These are phyloP conservation scores for Alternaria panax DNA, from an alignment of 2,329 filamentous ascomycete genomes.

Conservation along the genomic window DNA sequence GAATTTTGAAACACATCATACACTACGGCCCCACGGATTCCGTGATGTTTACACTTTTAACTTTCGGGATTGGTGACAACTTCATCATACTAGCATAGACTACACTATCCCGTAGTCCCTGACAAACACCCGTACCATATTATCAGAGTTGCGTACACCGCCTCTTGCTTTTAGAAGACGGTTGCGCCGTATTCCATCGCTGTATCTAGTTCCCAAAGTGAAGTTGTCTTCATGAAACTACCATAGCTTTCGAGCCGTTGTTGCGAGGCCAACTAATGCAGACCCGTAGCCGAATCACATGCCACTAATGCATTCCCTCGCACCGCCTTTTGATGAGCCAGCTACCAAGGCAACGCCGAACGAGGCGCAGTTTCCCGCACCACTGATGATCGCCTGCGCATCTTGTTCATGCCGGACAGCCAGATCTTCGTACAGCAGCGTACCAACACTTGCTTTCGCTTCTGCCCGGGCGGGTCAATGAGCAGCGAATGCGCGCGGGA, in stretches of 20 bases:
- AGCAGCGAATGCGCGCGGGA: background rate
- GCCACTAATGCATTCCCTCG: slow-evolving; percentile 15
- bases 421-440: slow-evolving; percentile 7
- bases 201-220: background rate
- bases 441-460: slow-evolving; percentile 4
- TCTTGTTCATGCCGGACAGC: slow-evolving; percentile 9
- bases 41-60: slow-evolving; percentile 6
- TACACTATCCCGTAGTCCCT: slow-evolving; percentile 6
- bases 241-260: slow-evolving; percentile 22
- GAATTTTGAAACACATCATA: slow-evolving; percentile 34
- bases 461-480: slow-evolving; percentile 11
- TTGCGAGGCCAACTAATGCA: slow-evolving; percentile 21
- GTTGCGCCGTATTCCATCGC: background rate
- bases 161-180: slow-evolving; percentile 8
- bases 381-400: slow-evolving; percentile 19
- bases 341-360: slow-evolving; percentile 7
- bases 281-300: slow-evolving; percentile 18
- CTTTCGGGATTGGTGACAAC: background rate
- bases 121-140: slow-evolving; percentile 1
- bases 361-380: slow-evolving; percentile 10
- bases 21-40: background rate
- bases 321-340: slow-evolving; percentile 11
- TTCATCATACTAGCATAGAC: background rate
- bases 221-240: slow-evolving; percentile 12
- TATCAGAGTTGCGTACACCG: slow-evolving; percentile 1